Evolutionary conservation across 768 basidiomycete species (phyloP).

Genomic region (Macrolepiota dolichaula): DNA sequence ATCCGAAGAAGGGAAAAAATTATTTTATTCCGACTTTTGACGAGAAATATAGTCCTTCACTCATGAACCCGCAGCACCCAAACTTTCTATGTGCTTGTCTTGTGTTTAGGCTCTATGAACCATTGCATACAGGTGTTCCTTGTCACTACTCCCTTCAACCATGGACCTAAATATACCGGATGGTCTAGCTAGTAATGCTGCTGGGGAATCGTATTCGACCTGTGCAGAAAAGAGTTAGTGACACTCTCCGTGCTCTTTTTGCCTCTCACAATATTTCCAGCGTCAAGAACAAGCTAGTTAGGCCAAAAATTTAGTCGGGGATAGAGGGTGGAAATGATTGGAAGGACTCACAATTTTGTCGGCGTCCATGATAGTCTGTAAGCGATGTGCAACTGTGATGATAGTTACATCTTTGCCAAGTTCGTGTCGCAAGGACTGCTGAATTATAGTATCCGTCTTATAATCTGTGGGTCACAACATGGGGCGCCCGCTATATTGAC

Average conservation of each 20-base stretch:
- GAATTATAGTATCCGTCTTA: conserved; percentile 64
- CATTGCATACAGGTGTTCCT: conserved; percentile 43
- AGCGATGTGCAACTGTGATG: conserved; percentile 3
- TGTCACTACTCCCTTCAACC: conserved; percentile 58
- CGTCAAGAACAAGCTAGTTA: conserved; percentile 41
- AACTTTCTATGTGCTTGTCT: not conserved
- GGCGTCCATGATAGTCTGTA: conserved; percentile 61
- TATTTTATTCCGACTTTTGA: too few relatives aligned
- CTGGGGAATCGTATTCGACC: conserved; percentile 56
- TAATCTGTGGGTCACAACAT: conserved; percentile 30
- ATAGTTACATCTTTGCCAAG: conserved; percentile 12
- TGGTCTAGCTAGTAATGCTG: conserved; percentile 45
- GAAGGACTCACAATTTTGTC: conserved; percentile 37
- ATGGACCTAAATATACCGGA: conserved; percentile 46
- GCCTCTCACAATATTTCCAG: conserved; percentile 32
- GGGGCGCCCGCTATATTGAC: not conserved
- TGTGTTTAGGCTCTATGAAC: conserved; percentile 16
- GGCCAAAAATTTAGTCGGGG: too few relatives aligned
- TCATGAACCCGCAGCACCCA: too few relatives aligned
- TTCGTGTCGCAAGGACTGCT: conserved; percentile 60
- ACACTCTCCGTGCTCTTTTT: not conserved
- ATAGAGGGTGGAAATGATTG: not conserved
- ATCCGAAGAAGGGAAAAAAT: too few relatives aligned
- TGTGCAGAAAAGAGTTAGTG: conserved; percentile 15
- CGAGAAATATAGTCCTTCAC: too few relatives aligned